These are phyloP conservation scores for Funneliformis mosseae DNA, from an alignment of 192 early-diverging fungal species.

Conservation along the genomic window DNA sequence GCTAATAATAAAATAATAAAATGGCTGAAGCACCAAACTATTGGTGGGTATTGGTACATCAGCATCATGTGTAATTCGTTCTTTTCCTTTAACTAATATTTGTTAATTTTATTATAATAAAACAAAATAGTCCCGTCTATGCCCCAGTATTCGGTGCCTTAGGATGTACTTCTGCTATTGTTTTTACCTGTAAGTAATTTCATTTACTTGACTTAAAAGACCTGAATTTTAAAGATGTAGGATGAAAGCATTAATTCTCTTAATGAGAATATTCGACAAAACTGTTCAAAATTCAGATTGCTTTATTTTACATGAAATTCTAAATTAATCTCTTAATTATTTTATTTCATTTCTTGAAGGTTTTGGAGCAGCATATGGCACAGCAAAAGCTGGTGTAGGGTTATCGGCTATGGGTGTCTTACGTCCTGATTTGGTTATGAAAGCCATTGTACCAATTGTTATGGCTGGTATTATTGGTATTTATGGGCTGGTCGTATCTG, in stretches of 20 bases:
- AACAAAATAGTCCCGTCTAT: conserved; percentile 74
- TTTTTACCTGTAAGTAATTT: conserved; percentile 78
- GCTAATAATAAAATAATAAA: neutral
- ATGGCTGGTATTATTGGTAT: conserved; percentile 99
- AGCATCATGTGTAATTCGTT: neutral
- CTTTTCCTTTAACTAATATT: neutral
- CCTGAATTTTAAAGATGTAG: neutral
- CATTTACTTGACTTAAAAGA: neutral
- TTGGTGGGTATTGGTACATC: neutral
- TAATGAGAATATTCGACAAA: neutral
- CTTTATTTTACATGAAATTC: neutral
- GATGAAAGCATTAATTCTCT: neutral
- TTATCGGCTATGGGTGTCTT: conserved; percentile 85
- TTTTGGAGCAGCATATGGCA: conserved; percentile 91
- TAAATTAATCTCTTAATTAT: too few relatives aligned
- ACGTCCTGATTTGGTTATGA: conserved; percentile 87
- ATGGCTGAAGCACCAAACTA: neutral
- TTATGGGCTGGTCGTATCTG: conserved; percentile 97
- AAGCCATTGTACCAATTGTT: conserved; percentile 89
- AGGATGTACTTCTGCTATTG: conserved; percentile 89
- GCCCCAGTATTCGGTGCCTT: conserved; percentile 95
- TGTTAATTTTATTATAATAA: neutral
- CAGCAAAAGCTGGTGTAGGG: conserved; percentile 89
- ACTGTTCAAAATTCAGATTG: neutral
- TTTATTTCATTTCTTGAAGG: too few relatives aligned